Base-by-base conservation (phyloP, 129 eudicot genomes). In the Flaveria linearis region DNA sequence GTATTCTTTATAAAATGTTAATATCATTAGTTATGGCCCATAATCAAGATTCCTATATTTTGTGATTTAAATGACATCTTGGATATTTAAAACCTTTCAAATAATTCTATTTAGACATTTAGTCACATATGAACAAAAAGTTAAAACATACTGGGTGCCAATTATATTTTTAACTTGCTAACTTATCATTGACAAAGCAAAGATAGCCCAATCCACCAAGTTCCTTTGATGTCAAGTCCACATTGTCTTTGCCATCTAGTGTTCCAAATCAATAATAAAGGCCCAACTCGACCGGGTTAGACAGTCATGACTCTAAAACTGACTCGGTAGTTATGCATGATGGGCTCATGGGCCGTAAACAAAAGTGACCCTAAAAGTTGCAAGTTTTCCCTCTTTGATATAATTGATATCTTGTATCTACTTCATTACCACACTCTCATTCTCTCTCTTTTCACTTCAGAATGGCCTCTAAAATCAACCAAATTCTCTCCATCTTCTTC, bases 401-500 rank as follows among this genome's bases (percentile, higher is more conserved):
- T 28, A 28, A 28, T 28, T 2, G 20, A n/a, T 52, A 1, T 50
- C 1, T 13, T 52, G 56, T 25, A 36, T 26, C 79, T 58, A 80
- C 74, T 79, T 79, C 82, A 68, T 81, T 81, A 33, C 72, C 74
- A 47, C 81, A 69, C 60, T 20, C 33, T 49, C 49, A 41, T 47
- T 39, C 47, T 39, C 69, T 58, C 78, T 28, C 73, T 14, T 62
- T 43, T 52, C 76, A 74, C 22, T 60, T 20, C 83, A 82, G 7
- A 70, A 84, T 86, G 91, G 76, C 89, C 55, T 80, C 74, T 45
- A 77, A 65, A 30, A 60, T 80, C 79, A 45, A 73, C 51, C 62
- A 78, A 57, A 72, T 81, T 55, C 88, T 87, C 78, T 74, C 86
- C 30, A 64, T 75, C 60, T 22, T 81, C 17, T 67, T 79, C 46